Percentiles rank a stretch among this genome's conserved stretches.
Evolutionary conservation across 2,329 filamentous ascomycete genomes (phyloP).

Genomic region (Pseudomassariella vexata): DNA sequence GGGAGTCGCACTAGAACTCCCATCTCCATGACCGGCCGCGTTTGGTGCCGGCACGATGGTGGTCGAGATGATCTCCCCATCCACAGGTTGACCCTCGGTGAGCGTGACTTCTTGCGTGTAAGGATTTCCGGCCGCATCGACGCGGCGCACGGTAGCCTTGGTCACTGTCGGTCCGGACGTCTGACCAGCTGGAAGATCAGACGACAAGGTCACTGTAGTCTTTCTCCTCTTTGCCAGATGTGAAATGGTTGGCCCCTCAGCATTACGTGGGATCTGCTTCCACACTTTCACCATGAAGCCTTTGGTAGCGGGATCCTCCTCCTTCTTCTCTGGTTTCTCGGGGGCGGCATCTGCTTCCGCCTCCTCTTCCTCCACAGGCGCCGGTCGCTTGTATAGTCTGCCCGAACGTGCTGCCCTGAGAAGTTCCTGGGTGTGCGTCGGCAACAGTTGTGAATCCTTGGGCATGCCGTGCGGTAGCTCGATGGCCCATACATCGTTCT

Average conservation of each 20-base stretch:
- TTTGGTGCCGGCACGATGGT: conserved; percentile 46
- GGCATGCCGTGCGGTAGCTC: conserved; percentile 80
- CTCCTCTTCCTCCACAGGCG: conserved; percentile 56
- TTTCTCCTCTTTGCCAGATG: conserved; percentile 58
- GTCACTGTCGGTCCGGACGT: conserved; percentile 55
- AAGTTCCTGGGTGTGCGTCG: conserved; percentile 75
- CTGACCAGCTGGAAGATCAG: conserved; percentile 41
- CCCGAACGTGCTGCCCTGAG: conserved; percentile 76
- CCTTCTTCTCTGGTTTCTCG: conserved; percentile 55
- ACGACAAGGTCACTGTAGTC: conserved; percentile 51
- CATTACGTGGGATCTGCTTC: conserved; percentile 56
- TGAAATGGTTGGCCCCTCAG: conserved; percentile 46
- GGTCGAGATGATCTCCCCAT: conserved; percentile 72
- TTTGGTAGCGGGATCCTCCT: conserved; percentile 51
- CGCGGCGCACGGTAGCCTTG: conserved; percentile 72
- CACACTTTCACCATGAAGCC: conserved; percentile 54
- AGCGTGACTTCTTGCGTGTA: conserved; percentile 81
- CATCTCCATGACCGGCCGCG: conserved; percentile 52
- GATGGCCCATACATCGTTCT: conserved; percentile 63
- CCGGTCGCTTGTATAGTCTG: conserved; percentile 66
- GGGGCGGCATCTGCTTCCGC: conserved; percentile 39
- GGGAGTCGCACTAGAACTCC: conserved; percentile 36
- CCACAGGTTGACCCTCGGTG: conserved; percentile 70
- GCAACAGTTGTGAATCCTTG: conserved; percentile 72
- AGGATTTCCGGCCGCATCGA: conserved; percentile 73